Evolutionary conservation across 768 basidiomycete species (phyloP), one percentile per base, ranked within the genome.

Genomic region (Psilocybe azurescens): DNA sequence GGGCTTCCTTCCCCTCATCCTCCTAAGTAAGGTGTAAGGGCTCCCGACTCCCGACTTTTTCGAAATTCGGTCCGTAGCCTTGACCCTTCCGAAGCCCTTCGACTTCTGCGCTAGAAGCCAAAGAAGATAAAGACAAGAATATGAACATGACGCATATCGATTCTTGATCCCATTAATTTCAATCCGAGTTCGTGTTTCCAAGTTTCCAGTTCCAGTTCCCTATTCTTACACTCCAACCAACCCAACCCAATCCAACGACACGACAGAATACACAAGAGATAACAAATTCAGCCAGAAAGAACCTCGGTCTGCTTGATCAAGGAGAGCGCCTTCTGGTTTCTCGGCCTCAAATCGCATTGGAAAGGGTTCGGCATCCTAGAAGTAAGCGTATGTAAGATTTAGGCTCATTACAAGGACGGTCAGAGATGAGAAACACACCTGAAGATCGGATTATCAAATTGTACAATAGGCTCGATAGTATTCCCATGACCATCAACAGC

Each of bases 391-490:
- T 5, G n/a, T 14, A 44, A 5, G 14, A 44, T 44, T 16, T 10
- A 44, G 7, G n/a, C 41, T 13, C 41, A 9, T 44, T 44, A n/a
- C 8, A 16, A 59, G 18, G 29, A 9, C 3, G 47, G 49, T 54
- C 56, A 46, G 18, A 48, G n/a, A 24, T 24, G 24, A 24, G 16
- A 48, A 24, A 62, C 66, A 38, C 29, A 74, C 72, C 69, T 66
- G 54, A 73, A 70, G 44, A 74, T 67, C 10, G 72, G 65, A 18
- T 73, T 73, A 20, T 71, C 66, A 41, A 62, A 74, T 11, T 71
- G 61, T 47, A 67, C 62, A 24, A 62, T 65, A 7, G 73, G 73
- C 50, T 70, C 71, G 14, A 73, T 58, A 2, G 61, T 41, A 9
- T 69, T 64, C 28, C 73, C 72, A 58, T 69, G 61, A 29, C 71